Base-by-base conservation (phyloP, 2,329 filamentous ascomycete genomes). In the Tolypocladium ophioglossoides region DNA sequence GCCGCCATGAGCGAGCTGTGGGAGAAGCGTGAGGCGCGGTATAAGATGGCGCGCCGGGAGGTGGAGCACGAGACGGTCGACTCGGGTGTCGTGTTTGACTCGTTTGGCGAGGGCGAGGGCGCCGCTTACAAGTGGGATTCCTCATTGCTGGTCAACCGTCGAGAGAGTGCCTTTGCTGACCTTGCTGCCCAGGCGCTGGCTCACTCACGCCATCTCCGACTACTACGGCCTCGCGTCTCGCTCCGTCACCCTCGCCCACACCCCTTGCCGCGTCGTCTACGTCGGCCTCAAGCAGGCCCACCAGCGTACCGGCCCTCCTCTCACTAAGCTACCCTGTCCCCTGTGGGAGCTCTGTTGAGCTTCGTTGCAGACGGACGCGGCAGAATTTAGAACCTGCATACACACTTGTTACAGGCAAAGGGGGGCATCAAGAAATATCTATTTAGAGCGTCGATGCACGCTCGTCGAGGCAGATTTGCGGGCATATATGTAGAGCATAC, bases 171-270 rank as follows among this genome's bases (percentile, higher is more conserved):
- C 27, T 27, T 16, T 20, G 34, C 30, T 37, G 46, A 34, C 48
- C 1, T 27, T 52, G 48, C 56, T 61, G 41, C n/a, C 47, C 20
- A 92, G 88, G 61, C 87, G 92, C 59, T 97, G 91, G 88, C 81
- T 97, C 53, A 89, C 95, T 1, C 91, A 97, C 70, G 87, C 89
- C 55, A 91, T 97, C 58, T 92, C 89, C 11, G 83, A 86, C 41
- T 97, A 97, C 69, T 97, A 97, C 66, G 91, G 91, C 47, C 78
- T 96, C 54, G 81, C 84, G 57, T 96, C 91, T 22, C 90, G 85
- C 74, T 91, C 88, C 5, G 82, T 92, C 56, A 87, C 86, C 0
- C 78, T 86, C 1, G 84, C 84, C 35, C 77, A 83, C 59, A 86
- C 89, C 3, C 80, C 84, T 16, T 80, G 85, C 52, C 82, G 89